Conservation (phyloP, 1,284 basidiomycete species). For the Singerocomus inundabilis region DNA sequence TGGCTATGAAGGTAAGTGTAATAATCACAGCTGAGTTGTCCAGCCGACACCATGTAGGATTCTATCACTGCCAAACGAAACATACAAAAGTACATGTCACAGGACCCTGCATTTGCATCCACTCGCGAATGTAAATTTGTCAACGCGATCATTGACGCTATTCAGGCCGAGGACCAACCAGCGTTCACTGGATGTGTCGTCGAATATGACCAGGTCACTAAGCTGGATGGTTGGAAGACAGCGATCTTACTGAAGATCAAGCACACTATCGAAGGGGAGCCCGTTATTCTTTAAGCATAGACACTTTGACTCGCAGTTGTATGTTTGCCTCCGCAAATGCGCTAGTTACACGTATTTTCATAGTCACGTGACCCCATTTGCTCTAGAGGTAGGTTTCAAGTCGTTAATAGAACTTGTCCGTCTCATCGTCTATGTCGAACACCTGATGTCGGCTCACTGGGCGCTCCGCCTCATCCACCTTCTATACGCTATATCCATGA, state of each 20-base stretch:
- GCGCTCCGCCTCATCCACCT: conserved; percentile 55
- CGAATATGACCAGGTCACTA: conserved; percentile 86
- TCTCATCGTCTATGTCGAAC: conserved; percentile 11
- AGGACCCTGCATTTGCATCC: conserved; percentile 80
- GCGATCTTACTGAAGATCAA: conserved; percentile 86
- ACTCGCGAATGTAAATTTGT: conserved; percentile 92
- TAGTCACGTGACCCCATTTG: conserved; percentile 9
- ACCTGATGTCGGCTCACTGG: conserved; percentile 39
- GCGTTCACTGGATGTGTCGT: conserved; percentile 76
- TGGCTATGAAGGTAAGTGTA: conserved; percentile 79
- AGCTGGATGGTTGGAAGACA: conserved; percentile 96
- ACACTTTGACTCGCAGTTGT: background rate
- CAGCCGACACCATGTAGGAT: conserved; percentile 54
- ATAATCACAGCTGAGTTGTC: background rate
- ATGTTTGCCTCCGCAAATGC: conserved; percentile 1
- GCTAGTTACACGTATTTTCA: conserved; percentile 18
- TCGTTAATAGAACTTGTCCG: background rate
- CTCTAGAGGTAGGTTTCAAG: background rate
- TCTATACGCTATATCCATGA: conserved; percentile 49
- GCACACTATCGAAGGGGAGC: conserved; percentile 67
- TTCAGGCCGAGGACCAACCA: conserved; percentile 79
- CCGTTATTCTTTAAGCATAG: conserved; percentile 36
- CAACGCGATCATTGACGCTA: conserved; percentile 70
- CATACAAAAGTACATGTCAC: conserved; percentile 67
- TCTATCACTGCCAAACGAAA: conserved; percentile 81